Evolutionary conservation across 805 yeast species (phyloP).

Genomic region (Lipomyces mesembrius): DNA sequence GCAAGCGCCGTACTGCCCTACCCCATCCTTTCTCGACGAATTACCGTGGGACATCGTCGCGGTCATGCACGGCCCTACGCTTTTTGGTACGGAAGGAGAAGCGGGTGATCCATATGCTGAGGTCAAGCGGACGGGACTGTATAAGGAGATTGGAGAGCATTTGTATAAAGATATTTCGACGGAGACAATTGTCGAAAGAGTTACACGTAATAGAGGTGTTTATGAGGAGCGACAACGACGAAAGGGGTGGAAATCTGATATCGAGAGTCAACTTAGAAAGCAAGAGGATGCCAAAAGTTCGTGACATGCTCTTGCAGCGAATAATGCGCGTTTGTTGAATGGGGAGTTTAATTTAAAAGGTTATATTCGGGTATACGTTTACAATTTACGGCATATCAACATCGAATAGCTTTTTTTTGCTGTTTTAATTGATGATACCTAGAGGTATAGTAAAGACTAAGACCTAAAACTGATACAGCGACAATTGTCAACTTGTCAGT

Average conservation of each 20-base stretch:
- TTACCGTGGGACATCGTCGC: conserved; percentile 48
- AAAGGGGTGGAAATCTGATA: conserved; percentile 79
- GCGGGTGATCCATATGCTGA: conserved; percentile 48
- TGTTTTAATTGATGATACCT: background rate
- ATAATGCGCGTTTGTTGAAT: background rate
- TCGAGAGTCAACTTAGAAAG: conserved; percentile 48
- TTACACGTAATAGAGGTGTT: conserved; percentile 64
- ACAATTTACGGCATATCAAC: background rate
- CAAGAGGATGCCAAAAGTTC: background rate
- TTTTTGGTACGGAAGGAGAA: conserved; percentile 21
- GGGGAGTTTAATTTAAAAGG: background rate
- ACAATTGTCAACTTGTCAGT: background rate
- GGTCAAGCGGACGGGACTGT: conserved; percentile 47
- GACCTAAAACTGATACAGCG: background rate
- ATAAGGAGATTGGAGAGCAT: conserved; percentile 56
- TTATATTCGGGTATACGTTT: background rate
- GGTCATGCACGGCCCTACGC: conserved; percentile 62
- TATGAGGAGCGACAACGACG: conserved; percentile 86
- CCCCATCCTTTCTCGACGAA: conserved; percentile 47
- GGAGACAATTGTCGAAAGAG: conserved; percentile 73
- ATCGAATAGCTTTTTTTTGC: background rate
- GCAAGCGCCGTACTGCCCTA: conserved; percentile 65
- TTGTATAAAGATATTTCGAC: conserved; percentile 68
- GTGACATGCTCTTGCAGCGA: background rate
- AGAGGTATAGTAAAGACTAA: background rate